These are phyloP conservation scores for Nemania sp. DNA, from an alignment of 2,329 filamentous ascomycete genomes.

Conservation along the genomic window DNA sequence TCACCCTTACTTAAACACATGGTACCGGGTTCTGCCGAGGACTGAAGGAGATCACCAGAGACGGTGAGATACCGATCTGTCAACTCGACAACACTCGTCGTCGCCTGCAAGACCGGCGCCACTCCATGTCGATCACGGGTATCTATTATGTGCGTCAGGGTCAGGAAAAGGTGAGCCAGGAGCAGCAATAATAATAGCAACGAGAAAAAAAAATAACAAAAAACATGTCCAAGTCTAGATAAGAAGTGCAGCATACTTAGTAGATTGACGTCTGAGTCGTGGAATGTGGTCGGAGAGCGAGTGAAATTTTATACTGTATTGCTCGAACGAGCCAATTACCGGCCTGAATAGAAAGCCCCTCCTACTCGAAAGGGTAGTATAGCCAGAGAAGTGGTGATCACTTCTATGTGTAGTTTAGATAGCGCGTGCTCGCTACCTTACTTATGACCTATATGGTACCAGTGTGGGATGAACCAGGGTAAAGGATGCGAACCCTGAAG, in stretches of 20 bases:
- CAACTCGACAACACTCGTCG: conserved; percentile 10
- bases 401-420: conserved; percentile 11
- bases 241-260: neutral
- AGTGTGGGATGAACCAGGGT: conserved; percentile 23
- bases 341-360: conserved; percentile 22
- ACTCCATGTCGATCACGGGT: conserved; percentile 25
- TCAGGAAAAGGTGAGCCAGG: neutral
- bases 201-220: neutral
- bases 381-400: conserved; percentile 4
- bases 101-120: conserved; percentile 31
- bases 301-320: neutral
- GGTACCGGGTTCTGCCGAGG: neutral
- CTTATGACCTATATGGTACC: neutral
- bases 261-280: conserved; percentile 21
- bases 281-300: conserved; percentile 20
- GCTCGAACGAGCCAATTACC: conserved; percentile 23
- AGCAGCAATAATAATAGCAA: neutral
- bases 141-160: neutral
- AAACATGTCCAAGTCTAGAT: neutral
- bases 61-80: neutral
- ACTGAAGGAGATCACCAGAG: no score
- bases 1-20: neutral
- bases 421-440: conserved; percentile 18
- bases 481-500: neutral
- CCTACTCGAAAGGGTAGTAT: conserved; percentile 33